Conservation (phyloP, 345 rosid genomes). For the Melastoma malabathricum region DNA sequence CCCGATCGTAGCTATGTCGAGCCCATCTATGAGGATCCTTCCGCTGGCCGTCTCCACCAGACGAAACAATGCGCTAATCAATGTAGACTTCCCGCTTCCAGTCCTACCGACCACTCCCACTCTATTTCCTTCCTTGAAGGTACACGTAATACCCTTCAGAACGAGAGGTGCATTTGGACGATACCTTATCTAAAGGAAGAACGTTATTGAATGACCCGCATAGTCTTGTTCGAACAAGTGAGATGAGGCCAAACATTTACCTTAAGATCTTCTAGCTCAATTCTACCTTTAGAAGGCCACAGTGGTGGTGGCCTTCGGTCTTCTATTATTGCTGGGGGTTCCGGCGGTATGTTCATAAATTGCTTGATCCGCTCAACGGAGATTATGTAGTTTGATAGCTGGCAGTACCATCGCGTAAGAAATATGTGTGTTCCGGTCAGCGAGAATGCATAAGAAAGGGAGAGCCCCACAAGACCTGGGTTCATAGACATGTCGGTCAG, state of each 20-base stretch:
- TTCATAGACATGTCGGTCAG: neutral
- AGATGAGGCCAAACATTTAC: conserved; percentile 10
- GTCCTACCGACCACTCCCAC: conserved; percentile 89
- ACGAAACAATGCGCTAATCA: conserved; percentile 79
- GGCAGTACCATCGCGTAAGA: conserved; percentile 44
- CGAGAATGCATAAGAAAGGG: conserved; percentile 65
- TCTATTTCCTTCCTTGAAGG: conserved; percentile 57
- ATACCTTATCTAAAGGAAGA: conserved; percentile 36
- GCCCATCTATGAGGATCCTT: conserved; percentile 48
- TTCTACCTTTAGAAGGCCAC: conserved; percentile 62
- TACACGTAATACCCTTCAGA: conserved; percentile 65
- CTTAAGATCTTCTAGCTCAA: conserved; percentile 57
- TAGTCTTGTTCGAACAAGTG: neutral
- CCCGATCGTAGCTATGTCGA: conserved; percentile 67
- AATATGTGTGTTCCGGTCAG: conserved; percentile 43
- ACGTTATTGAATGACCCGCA: neutral
- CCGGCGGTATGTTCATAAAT: conserved; percentile 45
- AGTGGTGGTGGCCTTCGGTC: conserved; percentile 42
- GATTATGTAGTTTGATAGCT: conserved; percentile 47
- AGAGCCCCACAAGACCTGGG: conserved; percentile 58
- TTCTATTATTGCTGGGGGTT: conserved; percentile 51
- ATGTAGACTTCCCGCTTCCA: conserved; percentile 83
- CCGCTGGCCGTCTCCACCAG: conserved; percentile 77
- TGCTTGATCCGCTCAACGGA: conserved; percentile 72
- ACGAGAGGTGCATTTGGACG: conserved; percentile 58